Evolutionary conservation across 352 stramenopile genomes (phyloP), one percentile per base, ranked within the genome.

Genomic region (Phytopythium ostracodes): DNA sequence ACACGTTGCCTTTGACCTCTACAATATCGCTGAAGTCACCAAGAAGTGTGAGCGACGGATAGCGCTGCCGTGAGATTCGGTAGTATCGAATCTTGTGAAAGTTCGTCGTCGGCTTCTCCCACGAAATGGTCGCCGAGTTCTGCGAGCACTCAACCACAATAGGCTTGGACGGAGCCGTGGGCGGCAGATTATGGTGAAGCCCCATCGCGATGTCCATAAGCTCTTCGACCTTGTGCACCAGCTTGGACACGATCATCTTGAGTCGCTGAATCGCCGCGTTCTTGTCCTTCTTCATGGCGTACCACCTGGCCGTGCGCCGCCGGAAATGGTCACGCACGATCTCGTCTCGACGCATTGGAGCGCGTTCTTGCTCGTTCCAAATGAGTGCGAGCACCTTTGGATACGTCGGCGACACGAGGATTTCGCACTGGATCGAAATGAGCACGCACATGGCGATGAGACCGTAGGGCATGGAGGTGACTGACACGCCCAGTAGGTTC

Each of bases 121-220:
- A 96, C 33, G 75, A 73, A 10, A 96, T 73, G 2, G 79, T 92
- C 11, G 87, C 71, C 4, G 87, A 87, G 61, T 92, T 94, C 40
- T 94, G 84, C 12, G 81, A 81, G 50, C 64, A 74, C 8, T 91
- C 81, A 12, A 89, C 60, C 17, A 80, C 62, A 17, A 64, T 54
- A 17, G 84, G 84, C 35, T 87, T 84, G 2, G 72, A 66, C 4
- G 85, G 87, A 10, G 87, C 82, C 71, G 93, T 90, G 4, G 87
- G 87, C 9, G 87, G 87, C 17, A 96, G 59, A 44, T 91, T 94
- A 64, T 94, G 79, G 59, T 96, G 79, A 10, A 96, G 44, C 0
- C 85, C 87, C 65, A 91, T 85, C 0, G 87, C 87, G 42, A 96
- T 94, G 57, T 96, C 87, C 85, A 96, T 93, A 42, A 96, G 76